Conservation (phyloP, 768 basidiomycete genomes). For the Hericium rajendrae region DNA sequence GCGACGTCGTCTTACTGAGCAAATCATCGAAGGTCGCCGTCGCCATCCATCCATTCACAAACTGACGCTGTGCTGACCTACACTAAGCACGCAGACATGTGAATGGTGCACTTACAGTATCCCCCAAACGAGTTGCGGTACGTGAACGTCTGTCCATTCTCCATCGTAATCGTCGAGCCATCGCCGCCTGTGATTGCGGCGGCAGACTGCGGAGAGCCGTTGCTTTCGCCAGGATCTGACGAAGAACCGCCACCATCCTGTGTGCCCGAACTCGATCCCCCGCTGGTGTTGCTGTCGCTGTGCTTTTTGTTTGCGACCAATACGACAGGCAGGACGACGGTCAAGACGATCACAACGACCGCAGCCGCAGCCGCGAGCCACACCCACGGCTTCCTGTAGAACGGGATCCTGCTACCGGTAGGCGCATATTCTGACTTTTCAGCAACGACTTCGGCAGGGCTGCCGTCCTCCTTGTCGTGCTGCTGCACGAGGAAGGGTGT, state of each 20-base stretch:
- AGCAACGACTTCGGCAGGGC: not conserved
- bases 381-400: not conserved
- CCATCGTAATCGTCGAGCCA: conserved; percentile 23
- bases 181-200: conserved; percentile 8
- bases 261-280: not conserved
- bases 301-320: conserved; percentile 1
- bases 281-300: not conserved
- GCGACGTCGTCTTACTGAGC: not conserved
- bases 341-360: not conserved
- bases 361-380: not conserved
- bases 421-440: not conserved
- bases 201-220: not conserved
- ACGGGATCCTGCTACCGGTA: not conserved
- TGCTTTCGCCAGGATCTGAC: not conserved
- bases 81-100: not conserved
- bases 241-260: not conserved
- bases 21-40: not conserved
- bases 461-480: not conserved
- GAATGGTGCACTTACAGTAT: conserved; percentile 21
- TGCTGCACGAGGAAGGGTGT: not conserved
- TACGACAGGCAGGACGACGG: conserved; percentile 6
- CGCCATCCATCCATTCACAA: not conserved
- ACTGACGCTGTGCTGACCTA: not conserved
- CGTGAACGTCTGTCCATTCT: conserved; percentile 32
- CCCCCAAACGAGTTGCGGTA: conserved; percentile 41